phyloP scores from a whole-genome alignment of 2,329 filamentous ascomycete genomes.

The Ceratocystiopsis minuta region DNA sequence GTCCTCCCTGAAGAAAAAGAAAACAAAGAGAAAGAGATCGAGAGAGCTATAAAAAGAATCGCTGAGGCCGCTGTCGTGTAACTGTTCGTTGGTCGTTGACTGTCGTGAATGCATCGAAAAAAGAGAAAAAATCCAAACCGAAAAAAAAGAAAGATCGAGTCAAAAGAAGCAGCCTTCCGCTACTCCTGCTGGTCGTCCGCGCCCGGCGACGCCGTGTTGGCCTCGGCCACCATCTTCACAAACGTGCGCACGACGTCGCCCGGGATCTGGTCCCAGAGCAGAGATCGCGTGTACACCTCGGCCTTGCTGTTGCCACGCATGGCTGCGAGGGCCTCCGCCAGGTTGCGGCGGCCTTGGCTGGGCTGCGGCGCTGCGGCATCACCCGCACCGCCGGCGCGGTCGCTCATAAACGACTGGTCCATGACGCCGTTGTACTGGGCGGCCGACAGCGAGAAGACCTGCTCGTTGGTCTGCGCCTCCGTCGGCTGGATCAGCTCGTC shows the following conservation, averaged over 20 bases:
- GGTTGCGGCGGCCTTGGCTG: conserved; percentile 51
- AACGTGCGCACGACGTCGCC: conserved; percentile 84
- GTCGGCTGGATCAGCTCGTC: conserved; percentile 55
- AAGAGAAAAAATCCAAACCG: not conserved
- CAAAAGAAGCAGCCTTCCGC: not conserved
- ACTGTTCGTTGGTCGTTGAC: too few relatives aligned
- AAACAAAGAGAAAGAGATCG: not conserved
- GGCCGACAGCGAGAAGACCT: conserved; percentile 70
- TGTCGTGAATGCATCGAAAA: not conserved
- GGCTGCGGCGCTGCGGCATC: conserved; percentile 29
- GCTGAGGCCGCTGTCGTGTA: too few relatives aligned
- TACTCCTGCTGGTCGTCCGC: conserved; percentile 4
- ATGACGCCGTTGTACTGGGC: conserved; percentile 79
- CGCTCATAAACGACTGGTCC: conserved; percentile 23
- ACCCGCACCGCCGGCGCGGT: conserved; percentile 4
- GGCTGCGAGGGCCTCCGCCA: conserved; percentile 61
- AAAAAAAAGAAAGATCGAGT: not conserved
- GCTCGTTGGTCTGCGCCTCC: conserved; percentile 72
- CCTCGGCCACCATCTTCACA: conserved; percentile 74
- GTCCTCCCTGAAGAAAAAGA: not conserved
- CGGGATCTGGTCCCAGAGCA: conserved; percentile 89
- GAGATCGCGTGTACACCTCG: conserved; percentile 80
- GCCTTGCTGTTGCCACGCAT: conserved; percentile 63
- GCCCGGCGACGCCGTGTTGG: conserved; percentile 23
- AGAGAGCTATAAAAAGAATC: not conserved